Evolutionary conservation across 176 grass and related monocot genomes (phyloP).

Genomic region (Hsuehochloa calcarea): DNA sequence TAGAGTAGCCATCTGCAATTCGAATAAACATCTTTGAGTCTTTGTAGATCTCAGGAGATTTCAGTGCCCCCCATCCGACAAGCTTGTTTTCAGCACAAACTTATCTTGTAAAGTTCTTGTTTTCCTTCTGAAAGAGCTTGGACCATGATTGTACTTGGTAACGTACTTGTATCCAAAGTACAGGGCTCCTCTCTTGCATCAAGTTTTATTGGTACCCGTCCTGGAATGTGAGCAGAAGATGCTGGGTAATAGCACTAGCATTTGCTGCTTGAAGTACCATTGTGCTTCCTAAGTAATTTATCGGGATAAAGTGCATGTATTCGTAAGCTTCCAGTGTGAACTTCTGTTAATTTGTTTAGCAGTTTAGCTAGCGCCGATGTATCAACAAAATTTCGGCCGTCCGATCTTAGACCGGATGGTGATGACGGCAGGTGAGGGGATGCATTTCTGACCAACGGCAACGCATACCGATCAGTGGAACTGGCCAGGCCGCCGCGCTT

Average conservation of each 20-base stretch:
- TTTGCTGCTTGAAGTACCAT: not conserved
- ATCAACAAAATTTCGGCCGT: not conserved
- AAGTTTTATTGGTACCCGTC: conserved; percentile 10
- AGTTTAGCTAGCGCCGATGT: not conserved
- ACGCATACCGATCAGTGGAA: not conserved
- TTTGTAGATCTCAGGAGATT: not conserved
- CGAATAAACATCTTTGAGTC: not conserved
- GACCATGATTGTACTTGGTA: conserved; percentile 15
- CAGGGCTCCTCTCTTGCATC: not conserved
- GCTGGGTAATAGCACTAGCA: not conserved
- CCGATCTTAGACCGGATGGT: not conserved
- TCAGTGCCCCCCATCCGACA: not conserved
- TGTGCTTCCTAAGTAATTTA: not conserved
- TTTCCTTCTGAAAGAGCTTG: not conserved
- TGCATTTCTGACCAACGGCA: not conserved
- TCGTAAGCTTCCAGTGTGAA: not conserved
- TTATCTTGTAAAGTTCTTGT: not conserved
- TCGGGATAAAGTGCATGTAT: not conserved
- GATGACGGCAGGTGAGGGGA: not conserved
- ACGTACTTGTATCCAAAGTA: not conserved
- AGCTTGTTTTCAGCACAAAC: conserved; percentile 14
- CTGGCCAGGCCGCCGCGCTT: not conserved
- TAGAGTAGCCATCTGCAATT: not conserved
- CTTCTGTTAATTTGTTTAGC: not conserved
- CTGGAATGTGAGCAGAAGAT: not conserved